Conservation (phyloP, 106 monocot genomes). For the Acorus gramineus region DNA sequence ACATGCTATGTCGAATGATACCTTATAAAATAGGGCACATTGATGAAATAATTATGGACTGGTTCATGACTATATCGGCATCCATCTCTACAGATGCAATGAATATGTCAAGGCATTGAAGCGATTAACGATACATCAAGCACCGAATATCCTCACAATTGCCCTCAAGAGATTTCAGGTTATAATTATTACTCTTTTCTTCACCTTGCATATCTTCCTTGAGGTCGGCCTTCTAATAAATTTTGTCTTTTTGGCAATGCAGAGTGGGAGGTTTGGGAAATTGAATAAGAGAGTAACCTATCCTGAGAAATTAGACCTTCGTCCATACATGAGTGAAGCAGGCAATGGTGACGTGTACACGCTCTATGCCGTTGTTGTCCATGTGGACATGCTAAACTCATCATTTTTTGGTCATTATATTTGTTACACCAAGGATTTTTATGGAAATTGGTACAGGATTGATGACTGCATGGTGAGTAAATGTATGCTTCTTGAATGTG, state of each 20-base stretch:
- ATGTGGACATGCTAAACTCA: slow-evolving; percentile 91
- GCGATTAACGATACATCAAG: slow-evolving; percentile 76
- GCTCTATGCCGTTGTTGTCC: slow-evolving; percentile 92
- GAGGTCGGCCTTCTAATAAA: no score
- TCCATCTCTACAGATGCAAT: slow-evolving; percentile 52
- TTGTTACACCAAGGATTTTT: slow-evolving; percentile 70
- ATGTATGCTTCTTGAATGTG: not conserved
- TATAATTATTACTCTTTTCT: slow-evolving; percentile 1
- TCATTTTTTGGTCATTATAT: slow-evolving; percentile 98
- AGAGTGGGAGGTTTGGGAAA: slow-evolving; percentile 94
- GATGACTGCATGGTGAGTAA: slow-evolving; percentile 84
- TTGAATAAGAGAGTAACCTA: slow-evolving; percentile 87
- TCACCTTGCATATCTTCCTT: not conserved
- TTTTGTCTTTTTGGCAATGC: slow-evolving; percentile 1
- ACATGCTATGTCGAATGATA: no score
- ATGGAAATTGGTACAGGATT: slow-evolving; percentile 63
- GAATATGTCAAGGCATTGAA: slow-evolving; percentile 89
- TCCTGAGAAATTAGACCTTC: slow-evolving; percentile 62
- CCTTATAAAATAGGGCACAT: no score
- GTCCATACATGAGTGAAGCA: slow-evolving; percentile 64
- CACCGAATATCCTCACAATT: slow-evolving; percentile 90
- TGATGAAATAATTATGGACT: no score
- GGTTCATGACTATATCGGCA: no score
- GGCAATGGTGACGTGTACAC: slow-evolving; percentile 53
- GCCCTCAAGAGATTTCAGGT: slow-evolving; percentile 93